Evolutionary conservation across 78 protist genomes (phyloP).

Genomic region (Protostelium mycophagum): DNA sequence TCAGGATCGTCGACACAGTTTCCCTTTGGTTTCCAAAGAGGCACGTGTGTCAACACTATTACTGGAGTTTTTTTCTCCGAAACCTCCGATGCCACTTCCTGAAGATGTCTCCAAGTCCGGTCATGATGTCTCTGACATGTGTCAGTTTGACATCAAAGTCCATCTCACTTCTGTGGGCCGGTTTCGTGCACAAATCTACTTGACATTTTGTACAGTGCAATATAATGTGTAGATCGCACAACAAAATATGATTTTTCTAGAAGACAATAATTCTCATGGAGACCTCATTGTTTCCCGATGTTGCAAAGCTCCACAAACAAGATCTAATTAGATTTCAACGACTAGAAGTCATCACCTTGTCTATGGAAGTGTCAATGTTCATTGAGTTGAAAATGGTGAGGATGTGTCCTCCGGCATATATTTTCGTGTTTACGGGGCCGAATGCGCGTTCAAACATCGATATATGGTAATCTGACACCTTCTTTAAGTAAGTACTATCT

Average conservation of each 20-base stretch:
- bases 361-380: conserved; percentile 28
- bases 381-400: conserved; percentile 41
- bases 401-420: conserved; percentile 33
- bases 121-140: too few relatives aligned
- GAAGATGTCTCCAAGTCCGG: conserved; percentile 24
- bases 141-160: too few relatives aligned
- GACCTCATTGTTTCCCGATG: background rate
- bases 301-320: background rate
- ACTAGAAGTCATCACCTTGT: too few relatives aligned
- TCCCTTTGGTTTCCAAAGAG: conserved; percentile 18
- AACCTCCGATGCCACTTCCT: conserved; percentile 13
- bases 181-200: too few relatives aligned
- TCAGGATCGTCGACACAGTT: background rate
- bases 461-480: background rate
- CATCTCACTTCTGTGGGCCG: too few relatives aligned
- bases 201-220: too few relatives aligned
- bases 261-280: background rate
- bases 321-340: background rate
- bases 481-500: too few relatives aligned
- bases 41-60: conserved; percentile 40
- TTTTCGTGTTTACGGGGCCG: conserved; percentile 32
- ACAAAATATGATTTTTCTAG: too few relatives aligned
- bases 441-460: conserved; percentile 25
- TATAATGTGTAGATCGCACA: too few relatives aligned
- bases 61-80: conserved; percentile 21